phyloP scores from a whole-genome alignment of 306 rosid species.

The Malus asiatica region DNA sequence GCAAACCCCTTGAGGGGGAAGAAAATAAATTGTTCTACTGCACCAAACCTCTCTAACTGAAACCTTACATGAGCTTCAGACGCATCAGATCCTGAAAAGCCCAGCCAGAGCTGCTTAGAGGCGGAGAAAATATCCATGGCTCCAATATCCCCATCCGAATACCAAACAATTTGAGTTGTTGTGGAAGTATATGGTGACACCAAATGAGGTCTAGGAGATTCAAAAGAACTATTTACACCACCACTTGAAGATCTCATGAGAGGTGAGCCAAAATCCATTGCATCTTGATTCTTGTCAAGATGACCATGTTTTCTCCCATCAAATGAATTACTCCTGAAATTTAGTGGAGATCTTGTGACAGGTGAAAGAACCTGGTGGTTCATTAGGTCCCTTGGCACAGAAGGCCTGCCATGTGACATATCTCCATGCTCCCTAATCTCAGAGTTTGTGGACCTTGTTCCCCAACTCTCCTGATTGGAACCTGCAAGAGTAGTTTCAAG shows the following conservation, averaged over 20 bases:
- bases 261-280: slow-evolving; percentile 47
- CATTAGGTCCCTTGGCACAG: slow-evolving; percentile 50
- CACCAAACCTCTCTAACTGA: slow-evolving; percentile 88
- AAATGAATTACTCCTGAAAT: slow-evolving; percentile 56
- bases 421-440: slow-evolving; percentile 50
- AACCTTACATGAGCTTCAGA: slow-evolving; percentile 79
- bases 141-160: slow-evolving; percentile 78
- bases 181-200: slow-evolving; percentile 40
- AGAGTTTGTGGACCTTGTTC: slow-evolving; percentile 47
- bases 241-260: slow-evolving; percentile 59
- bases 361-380: slow-evolving; percentile 59
- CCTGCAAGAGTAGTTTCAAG: slow-evolving; percentile 35
- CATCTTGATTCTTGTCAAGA: slow-evolving; percentile 51
- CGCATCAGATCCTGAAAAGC: slow-evolving; percentile 48
- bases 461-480: slow-evolving; percentile 45
- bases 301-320: slow-evolving; percentile 48
- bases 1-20: slow-evolving; percentile 73
- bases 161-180: slow-evolving; percentile 51
- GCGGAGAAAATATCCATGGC: slow-evolving; percentile 82
- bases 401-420: slow-evolving; percentile 36
- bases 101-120: slow-evolving; percentile 87
- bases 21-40: slow-evolving; percentile 55
- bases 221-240: slow-evolving; percentile 36
- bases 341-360: slow-evolving; percentile 42
- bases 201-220: slow-evolving; percentile 57